Base-by-base conservation (phyloP, 371 early-diverging fungal species). In the Lichtheimia ramosa region DNA sequence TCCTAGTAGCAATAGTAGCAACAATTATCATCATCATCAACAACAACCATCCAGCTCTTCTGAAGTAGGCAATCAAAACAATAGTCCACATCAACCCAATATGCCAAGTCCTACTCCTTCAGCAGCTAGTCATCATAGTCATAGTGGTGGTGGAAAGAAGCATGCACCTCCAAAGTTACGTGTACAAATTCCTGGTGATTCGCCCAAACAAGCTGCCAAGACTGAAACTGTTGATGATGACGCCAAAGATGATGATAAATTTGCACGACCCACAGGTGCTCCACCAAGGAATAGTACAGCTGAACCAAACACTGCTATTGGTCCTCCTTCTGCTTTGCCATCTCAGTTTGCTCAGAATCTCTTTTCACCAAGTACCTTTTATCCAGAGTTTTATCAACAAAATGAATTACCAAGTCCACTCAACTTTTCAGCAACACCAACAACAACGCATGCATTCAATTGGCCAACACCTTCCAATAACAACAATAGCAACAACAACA, bases 291-390 rank as follows among this genome's bases (percentile, higher is more conserved):
- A 52, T 15, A 25, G 0, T 46, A 21, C 58, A 51, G 24, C 65
- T 24, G 20, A 63, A 6, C 56, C 56, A 3, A 58, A 5, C 21
- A 42, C 55, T 28, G 50, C 48, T 10, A 48, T 54, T 34, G 65
- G 65, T 8, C 73, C 80, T 8, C 70, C 85, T 1, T 85, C 85
- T 13, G 83, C 85, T n/a, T 60, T 85, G n/a, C 85, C 85, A 2
- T 85, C 85, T 13, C 85, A 91, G 63, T 90, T 89, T 62, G 88
- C 88, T 39, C 90, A 90, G 63, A 90, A 86, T 61, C 69, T 91
- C 25, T 91, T 89, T 12, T 89, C 90, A 13, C 91, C 91, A 3
- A 86, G 87, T 3, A 82, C 88, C 2, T 91, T 91, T 65, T 91
- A 89, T 64, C 87, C 90, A 6, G 85, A 88, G 51, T 86, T 91